Evolutionary conservation across 345 rosid genomes (phyloP).

Genomic region (Luvunga scandens): DNA sequence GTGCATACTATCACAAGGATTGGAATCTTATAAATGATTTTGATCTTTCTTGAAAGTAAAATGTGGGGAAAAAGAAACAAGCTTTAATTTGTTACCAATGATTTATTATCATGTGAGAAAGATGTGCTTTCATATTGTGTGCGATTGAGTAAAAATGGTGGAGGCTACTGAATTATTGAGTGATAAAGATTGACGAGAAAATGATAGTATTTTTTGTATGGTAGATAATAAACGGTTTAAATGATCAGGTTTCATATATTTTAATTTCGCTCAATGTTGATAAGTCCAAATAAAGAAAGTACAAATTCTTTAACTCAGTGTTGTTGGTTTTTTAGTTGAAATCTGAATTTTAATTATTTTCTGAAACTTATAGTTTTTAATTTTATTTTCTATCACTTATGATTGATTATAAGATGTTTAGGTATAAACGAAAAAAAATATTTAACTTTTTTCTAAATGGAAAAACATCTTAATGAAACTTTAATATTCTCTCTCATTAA

Average conservation of each 20-base stretch:
- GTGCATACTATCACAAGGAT: neutral
- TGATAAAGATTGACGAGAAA: neutral
- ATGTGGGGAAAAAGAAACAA: neutral
- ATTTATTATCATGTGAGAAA: neutral
- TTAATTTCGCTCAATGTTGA: too few species aligned
- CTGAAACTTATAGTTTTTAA: too few species aligned
- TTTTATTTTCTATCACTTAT: too few species aligned
- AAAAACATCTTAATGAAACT: too few species aligned
- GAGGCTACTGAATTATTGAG: neutral
- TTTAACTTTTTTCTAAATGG: too few species aligned
- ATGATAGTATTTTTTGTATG: neutral
- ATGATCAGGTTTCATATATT: neutral
- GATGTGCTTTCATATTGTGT: neutral
- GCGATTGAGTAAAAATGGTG: neutral
- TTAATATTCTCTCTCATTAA: too few species aligned
- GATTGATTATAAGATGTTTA: too few species aligned
- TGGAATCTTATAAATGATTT: neutral
- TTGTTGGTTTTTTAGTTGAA: too few species aligned
- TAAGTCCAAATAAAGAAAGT: too few species aligned
- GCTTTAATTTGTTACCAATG: neutral
- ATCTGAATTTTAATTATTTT: too few species aligned
- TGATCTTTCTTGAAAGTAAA: neutral
- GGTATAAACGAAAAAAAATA: too few species aligned
- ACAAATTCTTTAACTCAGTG: too few species aligned
- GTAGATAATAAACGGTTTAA: neutral